A percentile compares a stretch with the other conserved stretches of the same genome.
Evolutionary conservation across 192 early-diverging fungal genomes (phyloP).

Genomic region (Haplosporangium gracile): DNA sequence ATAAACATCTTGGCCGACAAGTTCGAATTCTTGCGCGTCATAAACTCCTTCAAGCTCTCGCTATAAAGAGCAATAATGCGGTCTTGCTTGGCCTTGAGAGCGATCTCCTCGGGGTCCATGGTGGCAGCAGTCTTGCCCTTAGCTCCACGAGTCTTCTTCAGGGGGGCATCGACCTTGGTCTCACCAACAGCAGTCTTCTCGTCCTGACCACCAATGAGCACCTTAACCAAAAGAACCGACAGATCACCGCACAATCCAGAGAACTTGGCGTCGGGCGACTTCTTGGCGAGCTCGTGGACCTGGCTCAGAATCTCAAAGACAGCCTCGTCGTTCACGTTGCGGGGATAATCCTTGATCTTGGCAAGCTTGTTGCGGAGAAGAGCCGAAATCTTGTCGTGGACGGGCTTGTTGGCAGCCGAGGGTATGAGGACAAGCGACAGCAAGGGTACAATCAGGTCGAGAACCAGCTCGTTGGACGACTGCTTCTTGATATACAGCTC

Average conservation of each 20-base stretch:
- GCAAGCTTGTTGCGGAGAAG: constrained; percentile 75
- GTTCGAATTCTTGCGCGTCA: constrained; percentile 80
- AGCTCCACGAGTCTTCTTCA: constrained; percentile 35
- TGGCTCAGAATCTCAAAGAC: constrained; percentile 71
- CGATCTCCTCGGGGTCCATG: constrained; percentile 25
- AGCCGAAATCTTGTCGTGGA: constrained; percentile 76
- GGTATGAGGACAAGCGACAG: constrained; percentile 70
- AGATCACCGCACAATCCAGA: constrained; percentile 67
- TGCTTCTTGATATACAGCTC: constrained; percentile 81
- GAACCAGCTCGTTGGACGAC: constrained; percentile 75
- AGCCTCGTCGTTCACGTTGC: constrained; percentile 62
- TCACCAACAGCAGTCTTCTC: constrained; percentile 51
- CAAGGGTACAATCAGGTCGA: constrained; percentile 80
- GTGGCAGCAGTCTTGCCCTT: constrained; percentile 19
- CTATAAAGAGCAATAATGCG: constrained; percentile 67
- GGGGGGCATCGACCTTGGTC: constrained; percentile 40
- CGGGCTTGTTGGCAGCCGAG: constrained; percentile 70
- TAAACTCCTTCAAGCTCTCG: constrained; percentile 75
- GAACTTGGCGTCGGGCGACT: constrained; percentile 65
- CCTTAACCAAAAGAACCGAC: constrained; percentile 70
- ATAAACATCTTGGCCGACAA: constrained; percentile 80
- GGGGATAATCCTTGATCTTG: constrained; percentile 75
- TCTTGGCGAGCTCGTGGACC: constrained; percentile 83
- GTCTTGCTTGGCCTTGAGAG: constrained; percentile 44
- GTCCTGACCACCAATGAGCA: constrained; percentile 66